These are phyloP conservation scores for Stygiomarasmius scandens DNA, from an alignment of 1,284 basidiomycete genomes.

Conservation along the genomic window DNA sequence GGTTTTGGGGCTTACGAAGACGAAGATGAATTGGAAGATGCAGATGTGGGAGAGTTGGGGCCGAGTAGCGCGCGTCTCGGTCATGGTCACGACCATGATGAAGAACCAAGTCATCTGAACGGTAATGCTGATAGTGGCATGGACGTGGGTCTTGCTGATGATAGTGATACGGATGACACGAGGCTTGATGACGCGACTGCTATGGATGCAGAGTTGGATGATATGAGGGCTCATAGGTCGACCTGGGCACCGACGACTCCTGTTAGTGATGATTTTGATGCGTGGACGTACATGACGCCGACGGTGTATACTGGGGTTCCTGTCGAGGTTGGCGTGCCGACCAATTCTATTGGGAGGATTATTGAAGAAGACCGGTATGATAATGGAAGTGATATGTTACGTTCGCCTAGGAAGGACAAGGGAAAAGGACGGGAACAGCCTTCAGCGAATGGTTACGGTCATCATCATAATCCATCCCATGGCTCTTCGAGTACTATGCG, in stretches of 20 bases:
- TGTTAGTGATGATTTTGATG: constrained; percentile 23
- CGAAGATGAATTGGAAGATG: constrained; percentile 8
- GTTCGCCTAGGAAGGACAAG: background rate
- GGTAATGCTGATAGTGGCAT: background rate
- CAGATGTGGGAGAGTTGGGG: background rate
- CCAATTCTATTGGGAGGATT: background rate
- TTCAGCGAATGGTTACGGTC: background rate
- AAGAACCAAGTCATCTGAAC: background rate
- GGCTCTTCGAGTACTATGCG: background rate
- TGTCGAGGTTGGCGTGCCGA: constrained; percentile 4
- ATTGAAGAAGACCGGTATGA: background rate
- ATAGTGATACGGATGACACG: background rate
- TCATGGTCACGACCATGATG: background rate
- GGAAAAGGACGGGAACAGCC: too few species aligned
- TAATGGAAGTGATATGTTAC: background rate
- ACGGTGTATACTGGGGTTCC: constrained; percentile 6
- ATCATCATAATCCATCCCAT: background rate
- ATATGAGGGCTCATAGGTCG: constrained; percentile 1
- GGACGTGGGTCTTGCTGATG: background rate
- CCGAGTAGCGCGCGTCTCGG: background rate
- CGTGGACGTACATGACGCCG: constrained; percentile 18
- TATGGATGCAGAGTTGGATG: background rate
- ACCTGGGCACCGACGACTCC: constrained; percentile 21
- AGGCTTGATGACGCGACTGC: background rate
- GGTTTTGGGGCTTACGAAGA: constrained; percentile 24